phyloP scores from a whole-genome alignment of 1,284 basidiomycete genomes.

The Heliocybe sulcata region DNA sequence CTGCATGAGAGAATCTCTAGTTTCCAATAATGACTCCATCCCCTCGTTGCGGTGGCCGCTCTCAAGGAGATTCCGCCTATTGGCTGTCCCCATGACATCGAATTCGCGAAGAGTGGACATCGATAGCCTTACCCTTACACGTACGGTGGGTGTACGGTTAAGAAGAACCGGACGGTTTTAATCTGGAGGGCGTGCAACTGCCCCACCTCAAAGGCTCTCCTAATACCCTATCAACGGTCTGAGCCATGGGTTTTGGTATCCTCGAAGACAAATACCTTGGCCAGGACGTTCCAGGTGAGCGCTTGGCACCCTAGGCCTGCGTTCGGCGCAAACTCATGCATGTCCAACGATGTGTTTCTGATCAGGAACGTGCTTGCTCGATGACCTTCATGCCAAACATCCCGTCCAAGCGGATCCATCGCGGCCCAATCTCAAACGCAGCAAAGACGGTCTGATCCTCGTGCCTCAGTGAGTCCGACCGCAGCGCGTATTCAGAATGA shows the following conservation, averaged over 20 bases:
- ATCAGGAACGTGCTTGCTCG: conserved; percentile 12
- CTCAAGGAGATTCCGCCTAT: not conserved
- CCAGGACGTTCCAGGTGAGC: conserved; percentile 6
- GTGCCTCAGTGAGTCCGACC: conserved; percentile 4
- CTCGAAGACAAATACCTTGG: conserved; percentile 6
- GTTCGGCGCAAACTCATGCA: no score
- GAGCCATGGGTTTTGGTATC: conserved; percentile 6
- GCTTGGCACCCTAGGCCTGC: not conserved
- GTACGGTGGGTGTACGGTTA: no score
- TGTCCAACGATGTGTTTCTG: not conserved
- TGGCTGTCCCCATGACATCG: not conserved
- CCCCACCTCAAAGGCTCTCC: not conserved
- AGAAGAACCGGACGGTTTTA: no score
- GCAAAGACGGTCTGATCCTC: conserved; percentile 9
- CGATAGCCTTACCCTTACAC: no score
- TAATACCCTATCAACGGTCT: not conserved
- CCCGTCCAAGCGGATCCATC: not conserved
- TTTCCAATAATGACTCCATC: not conserved
- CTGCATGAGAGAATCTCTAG: not conserved
- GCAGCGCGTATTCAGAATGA: not conserved
- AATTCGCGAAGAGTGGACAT: not conserved
- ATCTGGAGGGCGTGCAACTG: no score
- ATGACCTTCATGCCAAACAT: conserved; percentile 8
- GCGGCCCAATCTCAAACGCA: conserved; percentile 8
- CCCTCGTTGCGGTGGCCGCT: not conserved